phyloP scores from a whole-genome alignment of 148 eudicot genomes.

The Chenopodium album region DNA sequence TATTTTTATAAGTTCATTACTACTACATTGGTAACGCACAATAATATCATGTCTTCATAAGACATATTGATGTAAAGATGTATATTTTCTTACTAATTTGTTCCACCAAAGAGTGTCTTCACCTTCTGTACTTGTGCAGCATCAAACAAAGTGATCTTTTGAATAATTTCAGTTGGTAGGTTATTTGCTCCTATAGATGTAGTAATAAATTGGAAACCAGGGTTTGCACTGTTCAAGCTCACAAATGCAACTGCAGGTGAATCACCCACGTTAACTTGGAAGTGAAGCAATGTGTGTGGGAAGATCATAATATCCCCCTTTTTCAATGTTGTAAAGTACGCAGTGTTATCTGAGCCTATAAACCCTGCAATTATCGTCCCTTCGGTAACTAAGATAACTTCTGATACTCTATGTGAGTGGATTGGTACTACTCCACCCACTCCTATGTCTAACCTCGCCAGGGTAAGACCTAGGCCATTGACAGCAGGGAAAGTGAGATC shows the following conservation, averaged over 20 bases:
- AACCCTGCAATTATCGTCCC: background rate
- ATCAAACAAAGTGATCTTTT: conserved; percentile 15
- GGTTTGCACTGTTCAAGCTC: conserved; percentile 5
- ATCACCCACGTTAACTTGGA: too few relatives aligned
- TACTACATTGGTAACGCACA: too few relatives aligned
- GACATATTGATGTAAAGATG: too few relatives aligned
- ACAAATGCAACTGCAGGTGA: too few relatives aligned
- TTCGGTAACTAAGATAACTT: background rate
- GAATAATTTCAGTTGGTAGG: conserved; percentile 4
- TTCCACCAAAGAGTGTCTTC: conserved; percentile 19
- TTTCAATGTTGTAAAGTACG: background rate
- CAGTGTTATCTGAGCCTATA: background rate
- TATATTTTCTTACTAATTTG: background rate
- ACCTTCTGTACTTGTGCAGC: conserved; percentile 14
- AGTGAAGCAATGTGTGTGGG: background rate
- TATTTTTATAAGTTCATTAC: background rate
- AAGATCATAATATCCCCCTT: background rate
- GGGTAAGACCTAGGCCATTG: too few relatives aligned
- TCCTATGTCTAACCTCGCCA: too few relatives aligned
- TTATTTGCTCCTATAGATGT: conserved; percentile 3
- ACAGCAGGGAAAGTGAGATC: too few relatives aligned
- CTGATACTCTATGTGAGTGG: too few relatives aligned
- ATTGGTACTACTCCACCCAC: too few relatives aligned
- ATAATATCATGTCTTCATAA: too few relatives aligned
- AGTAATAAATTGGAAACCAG: conserved; percentile 14